A percentile compares a stretch with the other conserved stretches of the same genome.
phyloP scores from a whole-genome alignment of 495 filamentous ascomycete genomes.

The Podospora appendiculata region DNA sequence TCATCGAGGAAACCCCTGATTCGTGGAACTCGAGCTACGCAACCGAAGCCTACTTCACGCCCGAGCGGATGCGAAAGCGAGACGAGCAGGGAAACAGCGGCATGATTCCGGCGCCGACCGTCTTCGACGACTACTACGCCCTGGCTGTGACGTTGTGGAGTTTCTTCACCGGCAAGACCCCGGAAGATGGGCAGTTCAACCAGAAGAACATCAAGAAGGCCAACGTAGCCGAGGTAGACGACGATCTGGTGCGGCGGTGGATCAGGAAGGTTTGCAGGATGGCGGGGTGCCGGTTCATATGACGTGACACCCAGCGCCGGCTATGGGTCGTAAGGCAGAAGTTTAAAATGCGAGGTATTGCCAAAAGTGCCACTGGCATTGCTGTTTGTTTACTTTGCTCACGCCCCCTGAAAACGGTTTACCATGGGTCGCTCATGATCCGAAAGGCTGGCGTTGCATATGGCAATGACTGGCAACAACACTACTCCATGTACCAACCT shows the following conservation, averaged over 20 bases:
- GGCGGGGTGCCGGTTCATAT: slow-evolving; percentile 10
- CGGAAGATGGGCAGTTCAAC: slow-evolving; percentile 10
- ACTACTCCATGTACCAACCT: no score
- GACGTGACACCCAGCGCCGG: neutral
- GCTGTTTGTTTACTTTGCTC: no score
- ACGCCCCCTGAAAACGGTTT: no score
- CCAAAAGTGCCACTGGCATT: no score
- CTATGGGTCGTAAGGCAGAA: no score
- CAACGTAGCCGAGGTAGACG: slow-evolving; percentile 9
- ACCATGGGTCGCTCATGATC: no score
- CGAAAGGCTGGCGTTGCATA: no score
- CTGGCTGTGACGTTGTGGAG: slow-evolving; percentile 12
- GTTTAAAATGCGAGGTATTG: no score
- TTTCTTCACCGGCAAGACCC: slow-evolving; percentile 7
- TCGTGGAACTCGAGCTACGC: slow-evolving; percentile 3
- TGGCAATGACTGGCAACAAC: no score
- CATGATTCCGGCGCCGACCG: slow-evolving; percentile 3
- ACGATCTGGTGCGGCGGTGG: slow-evolving; percentile 10
- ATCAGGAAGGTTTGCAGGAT: slow-evolving; percentile 13
- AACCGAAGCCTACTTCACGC: slow-evolving; percentile 6
- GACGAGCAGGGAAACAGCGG: neutral
- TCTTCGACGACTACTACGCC: slow-evolving; percentile 15
- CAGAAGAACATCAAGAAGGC: slow-evolving; percentile 3
- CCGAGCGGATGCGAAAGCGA: slow-evolving; percentile 1
- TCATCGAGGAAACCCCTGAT: slow-evolving; percentile 1